Evolutionary conservation across 202 grass and related monocot species (phyloP).

Genomic region (Musa balbisiana): DNA sequence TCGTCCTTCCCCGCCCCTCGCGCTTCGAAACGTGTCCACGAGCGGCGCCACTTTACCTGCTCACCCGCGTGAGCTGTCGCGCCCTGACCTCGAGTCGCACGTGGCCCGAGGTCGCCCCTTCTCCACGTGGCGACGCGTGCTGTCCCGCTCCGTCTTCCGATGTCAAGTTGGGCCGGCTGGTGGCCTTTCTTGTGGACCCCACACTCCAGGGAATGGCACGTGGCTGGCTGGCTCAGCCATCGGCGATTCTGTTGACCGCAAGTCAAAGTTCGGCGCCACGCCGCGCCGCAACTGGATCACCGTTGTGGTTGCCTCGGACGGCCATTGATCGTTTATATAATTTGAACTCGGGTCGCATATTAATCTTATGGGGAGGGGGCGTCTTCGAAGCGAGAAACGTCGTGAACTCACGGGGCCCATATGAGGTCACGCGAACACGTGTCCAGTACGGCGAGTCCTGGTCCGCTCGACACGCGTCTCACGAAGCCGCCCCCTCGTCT

Average conservation of each 20-base stretch:
- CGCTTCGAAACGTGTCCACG: background rate
- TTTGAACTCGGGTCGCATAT: background rate
- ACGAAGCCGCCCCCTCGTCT: background rate
- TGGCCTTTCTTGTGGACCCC: too few relatives aligned
- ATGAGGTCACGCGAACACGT: background rate
- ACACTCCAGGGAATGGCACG: background rate
- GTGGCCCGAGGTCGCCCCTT: background rate
- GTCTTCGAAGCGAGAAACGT: background rate
- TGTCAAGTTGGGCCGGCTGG: too few relatives aligned
- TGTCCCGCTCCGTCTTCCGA: too few relatives aligned
- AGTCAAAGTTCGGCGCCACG: background rate
- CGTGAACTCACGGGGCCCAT: background rate
- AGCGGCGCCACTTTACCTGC: background rate
- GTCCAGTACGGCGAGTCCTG: background rate
- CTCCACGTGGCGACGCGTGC: background rate
- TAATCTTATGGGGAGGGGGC: background rate
- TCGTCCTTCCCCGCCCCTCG: background rate
- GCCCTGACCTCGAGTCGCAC: background rate
- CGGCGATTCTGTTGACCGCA: background rate
- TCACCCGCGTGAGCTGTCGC: background rate
- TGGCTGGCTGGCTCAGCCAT: background rate
- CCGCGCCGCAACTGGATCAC: background rate
- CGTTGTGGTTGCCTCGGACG: background rate
- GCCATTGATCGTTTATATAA: background rate
- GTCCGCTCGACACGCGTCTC: background rate